Conservation (phyloP, 2,329 filamentous ascomycete genomes). For the Camptophora hylomeconis region DNA sequence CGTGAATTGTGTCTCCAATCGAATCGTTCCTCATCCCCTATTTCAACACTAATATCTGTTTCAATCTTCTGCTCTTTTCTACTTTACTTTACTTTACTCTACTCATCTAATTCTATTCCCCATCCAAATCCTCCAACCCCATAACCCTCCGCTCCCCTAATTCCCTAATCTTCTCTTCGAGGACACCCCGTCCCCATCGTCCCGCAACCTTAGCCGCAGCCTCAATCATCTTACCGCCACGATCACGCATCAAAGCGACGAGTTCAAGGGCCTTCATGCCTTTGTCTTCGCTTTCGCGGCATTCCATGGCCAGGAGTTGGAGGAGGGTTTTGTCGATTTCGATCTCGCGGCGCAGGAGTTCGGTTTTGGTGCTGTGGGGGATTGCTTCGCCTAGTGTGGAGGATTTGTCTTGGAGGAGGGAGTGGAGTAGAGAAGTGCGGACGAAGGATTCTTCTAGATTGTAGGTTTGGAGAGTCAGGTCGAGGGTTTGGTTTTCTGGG, state of each 20-base stretch:
- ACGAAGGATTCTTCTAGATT: constrained; percentile 72
- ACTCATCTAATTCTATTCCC: too few species aligned
- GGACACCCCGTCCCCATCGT: constrained; percentile 63
- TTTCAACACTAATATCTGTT: too few species aligned
- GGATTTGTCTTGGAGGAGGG: constrained; percentile 64
- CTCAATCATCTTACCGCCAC: constrained; percentile 78
- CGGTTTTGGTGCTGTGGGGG: constrained; percentile 46
- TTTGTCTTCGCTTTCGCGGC: constrained; percentile 78
- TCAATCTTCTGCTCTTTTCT: too few species aligned
- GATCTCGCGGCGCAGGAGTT: constrained; percentile 59
- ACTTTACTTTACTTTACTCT: too few species aligned
- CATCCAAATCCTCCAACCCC: constrained; percentile 51
- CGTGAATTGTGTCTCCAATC: too few species aligned
- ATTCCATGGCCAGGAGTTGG: constrained; percentile 80
- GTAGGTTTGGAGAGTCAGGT: too few species aligned
- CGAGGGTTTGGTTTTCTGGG: constrained; percentile 21
- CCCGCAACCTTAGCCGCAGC: constrained; percentile 80
- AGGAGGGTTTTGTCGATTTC: constrained; percentile 83
- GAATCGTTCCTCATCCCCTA: too few species aligned
- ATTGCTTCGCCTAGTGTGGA: constrained; percentile 46
- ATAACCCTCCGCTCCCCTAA: constrained; percentile 58
- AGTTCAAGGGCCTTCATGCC: constrained; percentile 93
- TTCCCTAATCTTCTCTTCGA: constrained; percentile 85
- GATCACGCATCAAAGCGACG: constrained; percentile 72
- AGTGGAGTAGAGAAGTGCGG: constrained; percentile 55